Evolutionary conservation across 352 stramenopile species (phyloP).

Genomic region (Phytophthora lateralis): DNA sequence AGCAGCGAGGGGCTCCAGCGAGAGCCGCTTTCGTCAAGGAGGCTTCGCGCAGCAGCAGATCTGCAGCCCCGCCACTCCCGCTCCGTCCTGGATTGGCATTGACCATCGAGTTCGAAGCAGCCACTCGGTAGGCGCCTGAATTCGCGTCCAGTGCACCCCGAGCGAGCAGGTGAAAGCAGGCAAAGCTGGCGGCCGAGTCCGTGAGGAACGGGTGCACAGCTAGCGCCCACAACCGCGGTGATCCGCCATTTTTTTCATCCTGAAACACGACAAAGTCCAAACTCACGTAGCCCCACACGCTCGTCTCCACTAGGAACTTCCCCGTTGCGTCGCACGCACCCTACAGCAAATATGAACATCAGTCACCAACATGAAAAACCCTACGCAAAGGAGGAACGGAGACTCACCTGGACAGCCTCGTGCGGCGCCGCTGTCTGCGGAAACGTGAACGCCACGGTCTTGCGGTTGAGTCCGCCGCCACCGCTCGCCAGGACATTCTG

Average conservation of each 20-base stretch:
- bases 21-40: slow-evolving; percentile 20
- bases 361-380: not conserved
- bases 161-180: slow-evolving; percentile 70
- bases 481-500: slow-evolving; percentile 56
- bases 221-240: slow-evolving; percentile 73
- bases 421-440: slow-evolving; percentile 81
- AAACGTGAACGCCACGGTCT: slow-evolving; percentile 69
- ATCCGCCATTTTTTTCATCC: slow-evolving; percentile 49
- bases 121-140: slow-evolving; percentile 21
- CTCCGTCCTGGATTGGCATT: slow-evolving; percentile 1
- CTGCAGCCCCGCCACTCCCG: slow-evolving; percentile 2
- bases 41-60: slow-evolving; percentile 35
- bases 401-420: slow-evolving; percentile 62
- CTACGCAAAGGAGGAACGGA: not conserved
- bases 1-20: slow-evolving; percentile 45
- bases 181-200: slow-evolving; percentile 75
- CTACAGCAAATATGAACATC: slow-evolving; percentile 8
- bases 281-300: slow-evolving; percentile 82
- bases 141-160: slow-evolving; percentile 42
- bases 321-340: slow-evolving; percentile 26
- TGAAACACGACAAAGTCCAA: slow-evolving; percentile 81
- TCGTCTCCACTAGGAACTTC: slow-evolving; percentile 31
- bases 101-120: slow-evolving; percentile 5
- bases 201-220: slow-evolving; percentile 80
- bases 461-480: slow-evolving; percentile 31